Evolutionary conservation across 495 filamentous ascomycete genomes (phyloP).

Genomic region (Aspergillus sclerotiicarbonarius): DNA sequence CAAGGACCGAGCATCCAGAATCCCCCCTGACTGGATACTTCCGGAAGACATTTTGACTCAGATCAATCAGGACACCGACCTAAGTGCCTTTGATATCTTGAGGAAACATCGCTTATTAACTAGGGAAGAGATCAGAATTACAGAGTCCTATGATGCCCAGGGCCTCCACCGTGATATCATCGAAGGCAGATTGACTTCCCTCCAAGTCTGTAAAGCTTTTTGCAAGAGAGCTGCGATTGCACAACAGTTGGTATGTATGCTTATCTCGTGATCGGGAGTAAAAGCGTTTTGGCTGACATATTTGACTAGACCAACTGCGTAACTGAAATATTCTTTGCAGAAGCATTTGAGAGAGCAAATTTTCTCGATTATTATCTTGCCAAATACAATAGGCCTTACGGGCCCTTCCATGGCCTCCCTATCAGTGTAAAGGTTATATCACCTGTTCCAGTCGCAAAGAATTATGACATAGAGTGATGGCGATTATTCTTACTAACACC

Average conservation of each 20-base stretch:
- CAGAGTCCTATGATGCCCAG: constrained; percentile 50
- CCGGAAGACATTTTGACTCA: background rate
- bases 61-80: background rate
- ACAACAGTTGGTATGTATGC: constrained; percentile 20
- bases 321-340: constrained; percentile 55
- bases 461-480: background rate
- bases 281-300: background rate
- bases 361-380: constrained; percentile 34
- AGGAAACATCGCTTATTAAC: constrained; percentile 44
- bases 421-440: constrained; percentile 48
- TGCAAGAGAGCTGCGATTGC: constrained; percentile 49
- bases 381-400: constrained; percentile 39
- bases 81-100: constrained; percentile 37
- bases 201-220: constrained; percentile 54
- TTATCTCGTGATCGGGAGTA: background rate
- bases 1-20: background rate
- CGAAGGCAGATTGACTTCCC: constrained; percentile 39
- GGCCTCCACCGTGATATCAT: constrained; percentile 28
- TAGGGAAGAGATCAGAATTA: constrained; percentile 50
- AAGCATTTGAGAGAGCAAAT: constrained; percentile 32
- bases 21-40: background rate
- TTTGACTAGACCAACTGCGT: constrained; percentile 46
- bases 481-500: background rate
- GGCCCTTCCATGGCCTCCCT: constrained; percentile 61
- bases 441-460: background rate